Base-by-base conservation (phyloP, 208 protist genomes). In the Trypanosoma avium region DNA sequence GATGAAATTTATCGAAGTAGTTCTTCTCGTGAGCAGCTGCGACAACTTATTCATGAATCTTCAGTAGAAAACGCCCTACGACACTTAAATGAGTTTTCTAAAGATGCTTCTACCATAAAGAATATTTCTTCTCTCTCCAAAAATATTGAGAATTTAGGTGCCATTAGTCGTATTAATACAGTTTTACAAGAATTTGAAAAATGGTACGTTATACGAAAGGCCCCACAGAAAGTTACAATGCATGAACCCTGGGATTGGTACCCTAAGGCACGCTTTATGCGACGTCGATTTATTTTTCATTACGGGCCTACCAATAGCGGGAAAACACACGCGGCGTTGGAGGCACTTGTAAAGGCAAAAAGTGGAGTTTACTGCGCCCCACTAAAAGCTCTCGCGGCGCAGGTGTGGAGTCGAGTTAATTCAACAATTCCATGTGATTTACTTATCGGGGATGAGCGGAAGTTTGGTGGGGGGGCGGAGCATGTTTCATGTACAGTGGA, bases 261-360 rank as follows among this genome's bases (percentile, higher is more conserved):
- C 70, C 88, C 84, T 5, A 76, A 84, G 40, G 86, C 93, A 1
- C 75, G 93, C 4, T 77, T 83, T 43, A 87, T 77, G 52, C 72
- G 71, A 36, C 88, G 91, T 27, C 62, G 62, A 10, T 93, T 97
- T 59, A 67, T 96, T 60, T 92, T 92, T 48, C 95, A 98, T 68
- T 55, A 89, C 50, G 97, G 97, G 7, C 93, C 95, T 6, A 98
- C 96, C 13, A 98, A 98, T 77, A 94, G 85, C 67, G 97, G 96
- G 32, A 98, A 98, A 75, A 98, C 95, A 9, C 84, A 98, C 69
- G 69, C 69, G 0, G 94, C 95, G 0, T 60, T 98, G 10, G 71
- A 87, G 58, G 73, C 73, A 42, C 53, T 96, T 43, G 50, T 67
- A 48, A 45, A 27, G 33, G 80, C 89, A 1, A 69, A 82, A 15